Conservation (phyloP, 2,329 filamentous ascomycete genomes). For the Cladosporium velox region DNA sequence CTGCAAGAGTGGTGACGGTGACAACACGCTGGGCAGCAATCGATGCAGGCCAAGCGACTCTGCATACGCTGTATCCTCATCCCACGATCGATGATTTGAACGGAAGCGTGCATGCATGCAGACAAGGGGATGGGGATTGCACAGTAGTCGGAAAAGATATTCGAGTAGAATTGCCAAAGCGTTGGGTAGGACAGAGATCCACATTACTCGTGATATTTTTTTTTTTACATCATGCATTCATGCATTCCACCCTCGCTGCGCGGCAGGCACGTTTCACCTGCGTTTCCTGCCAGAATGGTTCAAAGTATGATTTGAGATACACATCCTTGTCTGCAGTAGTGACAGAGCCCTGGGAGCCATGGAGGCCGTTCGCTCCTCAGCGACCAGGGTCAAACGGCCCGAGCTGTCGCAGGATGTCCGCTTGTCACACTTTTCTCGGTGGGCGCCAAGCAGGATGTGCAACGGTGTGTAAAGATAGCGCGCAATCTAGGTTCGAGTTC, state of each 20-base stretch:
- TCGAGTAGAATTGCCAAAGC: not conserved
- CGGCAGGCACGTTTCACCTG: constrained; percentile 4
- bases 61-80: not conserved
- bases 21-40: not conserved
- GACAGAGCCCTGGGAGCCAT: not conserved
- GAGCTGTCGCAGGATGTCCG: constrained; percentile 17
- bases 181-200: constrained; percentile 7
- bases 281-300: not conserved
- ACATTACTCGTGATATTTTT: not conserved
- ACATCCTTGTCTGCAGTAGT: constrained; percentile 5
- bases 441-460: constrained; percentile 8
- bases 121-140: not conserved
- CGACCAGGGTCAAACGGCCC: constrained; percentile 14
- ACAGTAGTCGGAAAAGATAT: not conserved
- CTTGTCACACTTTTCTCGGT: constrained; percentile 3
- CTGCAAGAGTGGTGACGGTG: not conserved
- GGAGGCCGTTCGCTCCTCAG: not conserved
- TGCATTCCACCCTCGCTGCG: not conserved
- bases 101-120: constrained; percentile 1
- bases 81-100: constrained; percentile 12
- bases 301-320: constrained; percentile 8
- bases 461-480: constrained; percentile 14
- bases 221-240: not conserved
- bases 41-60: constrained; percentile 6
- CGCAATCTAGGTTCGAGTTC: constrained; percentile 9